These are phyloP conservation scores for Podila horticola DNA, from an alignment of 192 early-diverging fungal species.

Conservation along the genomic window DNA sequence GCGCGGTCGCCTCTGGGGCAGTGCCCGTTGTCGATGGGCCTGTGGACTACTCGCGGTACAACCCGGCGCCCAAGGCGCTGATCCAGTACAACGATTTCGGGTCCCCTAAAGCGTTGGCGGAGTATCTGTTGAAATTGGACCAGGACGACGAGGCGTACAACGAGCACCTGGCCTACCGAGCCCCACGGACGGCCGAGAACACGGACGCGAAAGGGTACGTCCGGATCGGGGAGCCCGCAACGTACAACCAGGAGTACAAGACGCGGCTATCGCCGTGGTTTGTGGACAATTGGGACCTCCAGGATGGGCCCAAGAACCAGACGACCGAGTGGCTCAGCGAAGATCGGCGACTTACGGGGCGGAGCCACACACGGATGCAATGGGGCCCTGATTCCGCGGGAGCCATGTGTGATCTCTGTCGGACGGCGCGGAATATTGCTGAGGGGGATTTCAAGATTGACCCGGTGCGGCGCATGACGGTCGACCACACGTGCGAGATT, in stretches of 20 bases:
- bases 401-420: slow-evolving; percentile 6
- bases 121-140: slow-evolving; percentile 12
- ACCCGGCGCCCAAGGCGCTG: slow-evolving; percentile 14
- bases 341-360: not conserved
- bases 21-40: slow-evolving; percentile 40
- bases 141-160: slow-evolving; percentile 10
- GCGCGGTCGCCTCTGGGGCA: slow-evolving; percentile 3
- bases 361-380: slow-evolving; percentile 19
- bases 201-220: slow-evolving; percentile 7
- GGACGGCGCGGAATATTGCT: slow-evolving; percentile 7
- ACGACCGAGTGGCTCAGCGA: slow-evolving; percentile 13
- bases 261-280: slow-evolving; percentile 15
- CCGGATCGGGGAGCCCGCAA: not conserved
- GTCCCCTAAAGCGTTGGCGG: slow-evolving; percentile 17
- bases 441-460: slow-evolving; percentile 4
- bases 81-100: slow-evolving; percentile 29
- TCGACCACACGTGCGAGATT: slow-evolving; percentile 10
- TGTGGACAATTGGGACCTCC: slow-evolving; percentile 23
- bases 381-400: slow-evolving; percentile 13
- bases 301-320: not conserved
- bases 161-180: slow-evolving; percentile 2
- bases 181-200: slow-evolving; percentile 1
- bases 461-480: not conserved
- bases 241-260: slow-evolving; percentile 18
- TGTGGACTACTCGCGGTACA: slow-evolving; percentile 31